Percentiles rank a stretch among this genome's conserved stretches.
Conservation (phyloP, 2,329 filamentous ascomycete species). For the Bipolaris bicolor region DNA sequence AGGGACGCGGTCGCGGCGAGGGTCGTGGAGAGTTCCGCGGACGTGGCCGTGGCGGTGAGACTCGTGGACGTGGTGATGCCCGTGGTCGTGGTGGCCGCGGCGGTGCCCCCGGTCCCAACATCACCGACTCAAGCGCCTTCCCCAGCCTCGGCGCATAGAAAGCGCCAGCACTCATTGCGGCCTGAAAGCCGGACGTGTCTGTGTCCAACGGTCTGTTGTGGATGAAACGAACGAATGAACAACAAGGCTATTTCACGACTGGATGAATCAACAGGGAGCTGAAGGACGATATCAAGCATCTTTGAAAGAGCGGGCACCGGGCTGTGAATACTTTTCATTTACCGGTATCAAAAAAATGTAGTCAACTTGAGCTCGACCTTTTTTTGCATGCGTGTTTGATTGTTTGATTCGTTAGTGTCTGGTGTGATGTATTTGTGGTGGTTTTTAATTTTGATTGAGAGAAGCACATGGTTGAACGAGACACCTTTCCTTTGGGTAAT, state of each 20-base stretch:
- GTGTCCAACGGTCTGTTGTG: slow-evolving; percentile 14
- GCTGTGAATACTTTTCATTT: slow-evolving; percentile 16
- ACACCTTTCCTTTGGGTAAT: too few relatives aligned
- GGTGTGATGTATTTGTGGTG: not conserved
- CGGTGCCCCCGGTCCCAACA: slow-evolving; percentile 52
- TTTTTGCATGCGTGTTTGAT: slow-evolving; percentile 10
- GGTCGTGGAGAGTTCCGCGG: slow-evolving; percentile 57
- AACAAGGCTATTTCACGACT: slow-evolving; percentile 27
- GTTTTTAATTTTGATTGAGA: too few relatives aligned
- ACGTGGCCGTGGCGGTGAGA: slow-evolving; percentile 52
- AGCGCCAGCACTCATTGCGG: slow-evolving; percentile 25
- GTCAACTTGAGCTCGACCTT: slow-evolving; percentile 14
- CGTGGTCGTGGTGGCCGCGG: slow-evolving; percentile 58
- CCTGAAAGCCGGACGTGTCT: slow-evolving; percentile 22
- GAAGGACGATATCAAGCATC: slow-evolving; percentile 15
- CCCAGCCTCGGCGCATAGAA: slow-evolving; percentile 58
- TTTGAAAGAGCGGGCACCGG: slow-evolving; percentile 23
- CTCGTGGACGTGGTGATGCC: slow-evolving; percentile 56
- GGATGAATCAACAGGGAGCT: slow-evolving; percentile 13
- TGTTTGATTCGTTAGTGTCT: not conserved
- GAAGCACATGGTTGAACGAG: too few relatives aligned
- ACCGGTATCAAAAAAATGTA: slow-evolving; percentile 15
- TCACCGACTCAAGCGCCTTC: slow-evolving; percentile 60
- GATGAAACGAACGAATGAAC: slow-evolving; percentile 29
- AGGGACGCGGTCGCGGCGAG: slow-evolving; percentile 55